Evolutionary conservation across 352 stramenopile species (phyloP), one percentile per base, ranked within the genome.

Genomic region (Pythium rhizo-oryzae): DNA sequence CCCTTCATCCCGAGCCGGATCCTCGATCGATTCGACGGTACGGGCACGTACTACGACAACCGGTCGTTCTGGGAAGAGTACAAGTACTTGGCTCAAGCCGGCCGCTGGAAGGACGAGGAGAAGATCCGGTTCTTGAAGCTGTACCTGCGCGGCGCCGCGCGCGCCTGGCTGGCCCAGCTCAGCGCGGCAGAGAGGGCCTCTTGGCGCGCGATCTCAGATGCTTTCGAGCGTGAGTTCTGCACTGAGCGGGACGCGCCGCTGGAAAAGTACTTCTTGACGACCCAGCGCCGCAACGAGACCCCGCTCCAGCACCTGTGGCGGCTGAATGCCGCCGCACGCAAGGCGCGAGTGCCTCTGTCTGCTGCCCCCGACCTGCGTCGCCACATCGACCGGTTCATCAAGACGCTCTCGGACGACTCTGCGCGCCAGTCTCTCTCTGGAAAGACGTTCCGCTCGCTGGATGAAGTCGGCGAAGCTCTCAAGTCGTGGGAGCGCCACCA

Each of bases 221-320:
- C 35, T 41, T 41, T 41, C 12, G 35, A 41, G 12, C 7, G 12
- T 41, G 35, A 41, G 35, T 41, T 41, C 12, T 41, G 35, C 35
- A 41, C 35, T 7, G 12, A 7, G 28, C 24, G 4, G 8, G 6
- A 7, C 21, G 4, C 4, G 16, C 24, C 12, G 2, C n/a, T 59
- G 6, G 53, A 59, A 16, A 23, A 16, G 16, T 44, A 59, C 53
- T 59, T 28, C 33, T 11, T 8, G 2, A 13, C n/a, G 53, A 19
- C 13, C 7, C 53, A 59, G 21, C 16, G 35, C 18, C 46, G 47
- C n/a, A 33, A 47, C 19, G 53, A 59, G 53, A 33, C 30, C 8
- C 53, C 53, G 8, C 53, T 44, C 11, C 53, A 59, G 33, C 35
- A 59, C 19, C 19, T 59, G 8, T 59, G 53, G 53, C 35, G 33